phyloP scores from a whole-genome alignment of 1,284 basidiomycete species.

The Sanghuangporus weigelae region DNA sequence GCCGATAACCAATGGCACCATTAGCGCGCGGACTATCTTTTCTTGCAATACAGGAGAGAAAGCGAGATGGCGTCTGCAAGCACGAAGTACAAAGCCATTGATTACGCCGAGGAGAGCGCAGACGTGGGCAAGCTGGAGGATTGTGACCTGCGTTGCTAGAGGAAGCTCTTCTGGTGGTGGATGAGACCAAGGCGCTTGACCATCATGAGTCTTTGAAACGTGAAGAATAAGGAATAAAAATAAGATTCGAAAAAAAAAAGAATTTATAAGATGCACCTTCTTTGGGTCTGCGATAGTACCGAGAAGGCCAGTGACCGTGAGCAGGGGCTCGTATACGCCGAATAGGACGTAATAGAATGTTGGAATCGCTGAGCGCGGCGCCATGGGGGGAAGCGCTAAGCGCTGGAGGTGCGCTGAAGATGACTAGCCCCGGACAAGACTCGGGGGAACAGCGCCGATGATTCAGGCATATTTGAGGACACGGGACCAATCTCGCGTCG shows the following conservation, averaged over 20 bases:
- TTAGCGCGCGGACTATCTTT: slow-evolving; percentile 55
- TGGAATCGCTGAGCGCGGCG: slow-evolving; percentile 54
- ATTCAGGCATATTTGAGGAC: slow-evolving; percentile 15
- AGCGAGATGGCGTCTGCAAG: slow-evolving; percentile 53
- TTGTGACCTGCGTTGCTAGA: slow-evolving; percentile 57
- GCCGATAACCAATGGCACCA: slow-evolving; percentile 62
- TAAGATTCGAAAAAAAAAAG: slow-evolving; percentile 13
- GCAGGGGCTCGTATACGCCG: slow-evolving; percentile 63
- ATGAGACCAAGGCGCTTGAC: slow-evolving; percentile 65
- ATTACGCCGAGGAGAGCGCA: slow-evolving; percentile 66
- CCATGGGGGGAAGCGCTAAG: not conserved
- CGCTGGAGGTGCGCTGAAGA: not conserved
- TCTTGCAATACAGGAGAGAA: slow-evolving; percentile 59
- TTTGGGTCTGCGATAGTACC: slow-evolving; percentile 64
- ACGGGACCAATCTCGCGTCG: slow-evolving; percentile 7
- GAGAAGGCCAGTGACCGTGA: slow-evolving; percentile 58
- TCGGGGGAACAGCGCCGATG: slow-evolving; percentile 16
- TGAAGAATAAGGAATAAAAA: slow-evolving; percentile 5
- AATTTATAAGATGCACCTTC: slow-evolving; percentile 37
- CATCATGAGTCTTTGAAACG: slow-evolving; percentile 52
- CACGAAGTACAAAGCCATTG: slow-evolving; percentile 59
- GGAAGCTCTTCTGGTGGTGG: slow-evolving; percentile 49
- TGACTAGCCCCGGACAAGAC: not conserved
- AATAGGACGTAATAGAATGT: slow-evolving; percentile 68
- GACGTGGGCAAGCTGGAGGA: slow-evolving; percentile 64